These are phyloP conservation scores for Pyronema omphalodes DNA, from an alignment of 495 filamentous ascomycete species.

Conservation along the genomic window DNA sequence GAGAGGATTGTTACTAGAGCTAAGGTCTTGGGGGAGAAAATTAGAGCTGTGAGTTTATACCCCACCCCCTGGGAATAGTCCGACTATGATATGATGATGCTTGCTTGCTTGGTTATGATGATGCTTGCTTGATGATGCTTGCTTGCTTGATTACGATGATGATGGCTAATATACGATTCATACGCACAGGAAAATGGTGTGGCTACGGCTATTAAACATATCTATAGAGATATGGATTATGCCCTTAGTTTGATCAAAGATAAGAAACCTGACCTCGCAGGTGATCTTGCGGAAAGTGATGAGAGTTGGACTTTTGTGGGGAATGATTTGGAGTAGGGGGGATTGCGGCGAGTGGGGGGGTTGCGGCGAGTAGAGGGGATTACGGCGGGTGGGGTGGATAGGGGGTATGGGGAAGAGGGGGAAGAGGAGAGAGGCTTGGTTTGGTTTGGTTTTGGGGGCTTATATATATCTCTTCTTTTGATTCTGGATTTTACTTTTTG, in stretches of 20 bases:
- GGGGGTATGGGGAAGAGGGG: no score
- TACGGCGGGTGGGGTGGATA: no score
- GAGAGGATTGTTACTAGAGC: slow-evolving; percentile 82
- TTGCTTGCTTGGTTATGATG: not conserved
- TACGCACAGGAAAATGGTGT: slow-evolving; percentile 71
- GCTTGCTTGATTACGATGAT: not conserved
- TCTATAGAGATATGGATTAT: slow-evolving; percentile 92
- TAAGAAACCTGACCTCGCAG: slow-evolving; percentile 35
- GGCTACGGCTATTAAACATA: slow-evolving; percentile 68
- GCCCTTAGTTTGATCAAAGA: slow-evolving; percentile 56
- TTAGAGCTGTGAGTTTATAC: slow-evolving; percentile 49
- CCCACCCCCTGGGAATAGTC: not conserved
- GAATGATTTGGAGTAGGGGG: slow-evolving; percentile 30
- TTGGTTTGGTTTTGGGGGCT: no score
- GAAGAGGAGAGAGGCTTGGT: no score
- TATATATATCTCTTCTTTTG: no score
- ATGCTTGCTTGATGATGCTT: not conserved
- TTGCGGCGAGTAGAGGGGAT: no score
- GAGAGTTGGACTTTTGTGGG: slow-evolving; percentile 62
- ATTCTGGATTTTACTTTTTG: no score
- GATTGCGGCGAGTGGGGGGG: no score
- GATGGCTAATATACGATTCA: not conserved
- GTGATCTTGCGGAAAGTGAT: slow-evolving; percentile 39
- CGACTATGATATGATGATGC: not conserved
- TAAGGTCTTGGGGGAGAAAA: slow-evolving; percentile 59